Evolutionary conservation across 768 basidiomycete species (phyloP), one percentile per base, ranked within the genome.

Genomic region (Lepiota subincarnata): DNA sequence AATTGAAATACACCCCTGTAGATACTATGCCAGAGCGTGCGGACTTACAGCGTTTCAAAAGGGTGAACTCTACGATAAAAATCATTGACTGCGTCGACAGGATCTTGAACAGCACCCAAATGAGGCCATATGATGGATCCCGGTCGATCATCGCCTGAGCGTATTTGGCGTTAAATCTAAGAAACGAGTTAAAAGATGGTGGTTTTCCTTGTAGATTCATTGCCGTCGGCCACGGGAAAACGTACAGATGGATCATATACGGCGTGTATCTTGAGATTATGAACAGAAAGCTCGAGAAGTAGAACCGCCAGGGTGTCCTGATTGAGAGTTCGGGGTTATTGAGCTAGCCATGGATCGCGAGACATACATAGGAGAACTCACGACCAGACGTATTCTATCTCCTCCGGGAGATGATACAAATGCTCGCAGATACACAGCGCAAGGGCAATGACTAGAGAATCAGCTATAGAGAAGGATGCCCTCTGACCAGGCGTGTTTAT

Each of bases 31-130:
- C 28, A 22, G 48, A 41, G 37, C 18, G 6, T 6, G 35, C 14
- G n/a, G 42, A 44, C 50, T 7, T 36, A 52, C 43, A 38, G n/a
- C 52, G 44, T 46, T 53, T 53, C 18, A 44, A 20, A 7, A 45
- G 43, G 52, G 18, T 39, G 36, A 38, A 39, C 16, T 46, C 20
- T 11, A 53, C 13, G n/a, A 53, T 37, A 2, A 53, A 36, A 37
- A 38, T 38, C 22, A 53, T 38, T 11, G 28, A 10, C n/a, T 51
- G 50, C 1, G 50, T 19, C 18, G 50, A 34, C 14, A 34, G 10
- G 28, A 35, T 18, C 20, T 13, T 31, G 5, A 42, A 41, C 16
- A n/a, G 7, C 31, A 42, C 22, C 35, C 7, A 16, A 2, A 34
- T 19, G 18, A 19, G 42, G 12, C 40, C 18, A 10, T 40, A 13